A percentile compares a stretch with the other conserved stretches of the same genome.
These are phyloP conservation scores for Lodderomyces margitis DNA, from an alignment of 1,139 yeast species.

Conservation along the genomic window DNA sequence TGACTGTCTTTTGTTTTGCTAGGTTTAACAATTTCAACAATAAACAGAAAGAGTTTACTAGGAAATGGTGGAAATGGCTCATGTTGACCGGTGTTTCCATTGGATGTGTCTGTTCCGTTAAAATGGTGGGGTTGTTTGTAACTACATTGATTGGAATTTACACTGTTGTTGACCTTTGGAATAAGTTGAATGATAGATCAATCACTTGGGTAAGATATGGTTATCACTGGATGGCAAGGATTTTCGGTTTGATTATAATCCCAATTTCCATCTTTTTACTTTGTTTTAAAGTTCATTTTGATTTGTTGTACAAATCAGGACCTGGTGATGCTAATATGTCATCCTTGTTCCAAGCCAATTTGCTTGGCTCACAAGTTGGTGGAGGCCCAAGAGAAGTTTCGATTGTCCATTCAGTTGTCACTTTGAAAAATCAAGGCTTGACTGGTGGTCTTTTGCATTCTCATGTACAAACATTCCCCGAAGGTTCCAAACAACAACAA, in stretches of 20 bases:
- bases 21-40: slow-evolving; percentile 74
- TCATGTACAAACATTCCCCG: slow-evolving; percentile 90
- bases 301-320: slow-evolving; percentile 69
- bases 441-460: slow-evolving; percentile 94
- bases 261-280: slow-evolving; percentile 63
- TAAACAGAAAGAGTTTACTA: slow-evolving; percentile 51
- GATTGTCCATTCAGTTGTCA: slow-evolving; percentile 70
- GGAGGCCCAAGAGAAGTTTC: slow-evolving; percentile 90
- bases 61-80: slow-evolving; percentile 96
- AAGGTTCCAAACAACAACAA: slow-evolving; percentile 95
- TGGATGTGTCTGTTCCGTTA: slow-evolving; percentile 80
- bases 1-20: slow-evolving; percentile 74
- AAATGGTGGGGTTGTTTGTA: slow-evolving; percentile 81
- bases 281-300: slow-evolving; percentile 73
- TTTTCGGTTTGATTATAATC: slow-evolving; percentile 55
- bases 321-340: slow-evolving; percentile 98
- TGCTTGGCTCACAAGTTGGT: slow-evolving; percentile 74
- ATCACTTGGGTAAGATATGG: slow-evolving; percentile 50
- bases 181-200: slow-evolving; percentile 56
- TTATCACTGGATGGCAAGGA: slow-evolving; percentile 66
- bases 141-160: slow-evolving; percentile 75
- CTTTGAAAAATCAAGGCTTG: slow-evolving; percentile 86
- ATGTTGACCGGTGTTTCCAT: slow-evolving; percentile 68
- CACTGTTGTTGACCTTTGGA: slow-evolving; percentile 73
- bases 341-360: slow-evolving; percentile 92